Conservation (phyloP, 768 basidiomycete species). For the Xerocomellus chrysenteron region DNA sequence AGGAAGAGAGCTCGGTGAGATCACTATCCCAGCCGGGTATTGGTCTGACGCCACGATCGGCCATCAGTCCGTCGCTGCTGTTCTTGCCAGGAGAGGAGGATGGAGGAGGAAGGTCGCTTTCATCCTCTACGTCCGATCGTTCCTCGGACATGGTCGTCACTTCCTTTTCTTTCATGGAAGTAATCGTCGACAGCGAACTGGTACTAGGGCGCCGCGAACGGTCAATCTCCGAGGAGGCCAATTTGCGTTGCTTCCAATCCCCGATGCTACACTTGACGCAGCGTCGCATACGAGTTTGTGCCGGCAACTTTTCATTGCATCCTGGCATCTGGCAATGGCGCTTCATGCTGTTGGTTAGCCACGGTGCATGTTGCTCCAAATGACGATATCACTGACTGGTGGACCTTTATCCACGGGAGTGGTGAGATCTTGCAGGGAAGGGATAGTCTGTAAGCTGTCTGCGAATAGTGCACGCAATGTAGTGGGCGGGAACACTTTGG, state of each 20-base stretch:
- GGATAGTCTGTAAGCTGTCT: neutral
- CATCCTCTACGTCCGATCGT: conserved; percentile 1
- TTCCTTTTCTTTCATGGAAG: neutral
- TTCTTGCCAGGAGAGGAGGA: conserved; percentile 4
- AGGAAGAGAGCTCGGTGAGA: conserved; percentile 19
- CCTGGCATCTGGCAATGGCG: conserved; percentile 13
- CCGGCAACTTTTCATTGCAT: conserved; percentile 15
- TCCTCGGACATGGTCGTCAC: neutral
- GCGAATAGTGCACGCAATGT: conserved; percentile 3
- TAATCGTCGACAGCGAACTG: neutral
- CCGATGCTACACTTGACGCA: conserved; percentile 20
- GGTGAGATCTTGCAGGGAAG: neutral
- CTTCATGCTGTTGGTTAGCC: conserved; percentile 5
- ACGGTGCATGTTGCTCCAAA: neutral
- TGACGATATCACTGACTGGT: conserved; percentile 3
- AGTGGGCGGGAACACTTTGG: neutral
- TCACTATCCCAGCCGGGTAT: conserved; percentile 26
- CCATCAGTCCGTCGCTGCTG: neutral
- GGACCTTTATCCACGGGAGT: neutral
- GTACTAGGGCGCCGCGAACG: neutral
- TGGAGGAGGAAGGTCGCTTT: neutral
- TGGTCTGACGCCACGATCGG: neutral
- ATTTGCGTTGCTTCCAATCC: conserved; percentile 19
- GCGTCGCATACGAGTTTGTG: conserved; percentile 7
- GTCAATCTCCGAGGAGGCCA: neutral